A percentile compares a stretch with the other conserved stretches of the same genome.
Evolutionary conservation across 805 yeast genomes (phyloP).

Genomic region (Naumovozyma castellii): DNA sequence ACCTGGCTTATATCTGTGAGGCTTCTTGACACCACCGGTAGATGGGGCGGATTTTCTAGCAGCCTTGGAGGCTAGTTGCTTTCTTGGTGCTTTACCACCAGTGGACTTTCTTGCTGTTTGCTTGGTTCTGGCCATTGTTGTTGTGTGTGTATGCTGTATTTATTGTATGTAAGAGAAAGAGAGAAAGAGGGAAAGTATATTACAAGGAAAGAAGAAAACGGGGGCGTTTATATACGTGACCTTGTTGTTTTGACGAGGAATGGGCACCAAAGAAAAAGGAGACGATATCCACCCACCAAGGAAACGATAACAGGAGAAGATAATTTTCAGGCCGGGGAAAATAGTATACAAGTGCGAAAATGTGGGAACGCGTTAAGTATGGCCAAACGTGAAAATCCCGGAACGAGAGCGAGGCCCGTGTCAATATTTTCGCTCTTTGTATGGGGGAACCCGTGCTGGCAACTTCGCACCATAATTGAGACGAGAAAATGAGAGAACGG

Average conservation of each 20-base stretch:
- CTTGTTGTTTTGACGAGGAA: too few species aligned
- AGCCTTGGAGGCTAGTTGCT: conserved; percentile 82
- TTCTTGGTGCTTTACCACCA: conserved; percentile 95
- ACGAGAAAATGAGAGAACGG: conserved; percentile 5
- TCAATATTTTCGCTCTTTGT: conserved; percentile 15
- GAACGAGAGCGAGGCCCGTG: conserved; percentile 8
- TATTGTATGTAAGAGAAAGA: not conserved
- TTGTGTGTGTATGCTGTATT: conserved; percentile 1
- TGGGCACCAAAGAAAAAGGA: not conserved
- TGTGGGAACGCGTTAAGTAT: conserved; percentile 15
- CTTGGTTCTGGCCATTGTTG: conserved; percentile 78
- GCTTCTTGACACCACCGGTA: conserved; percentile 86
- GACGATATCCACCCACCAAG: not conserved
- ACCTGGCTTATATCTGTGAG: conserved; percentile 95
- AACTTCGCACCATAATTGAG: conserved; percentile 13
- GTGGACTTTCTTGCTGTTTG: conserved; percentile 92
- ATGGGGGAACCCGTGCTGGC: conserved; percentile 6
- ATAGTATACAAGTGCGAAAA: conserved; percentile 10
- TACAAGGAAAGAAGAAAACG: too few species aligned
- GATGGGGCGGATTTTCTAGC: conserved; percentile 89
- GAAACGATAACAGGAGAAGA: not conserved
- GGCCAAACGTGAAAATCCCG: conserved; percentile 11
- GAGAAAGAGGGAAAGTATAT: too few species aligned
- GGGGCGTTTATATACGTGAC: too few species aligned
- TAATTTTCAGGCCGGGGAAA: not conserved